phyloP scores from a whole-genome alignment of 768 basidiomycete genomes.

The Serpula lacrymans region DNA sequence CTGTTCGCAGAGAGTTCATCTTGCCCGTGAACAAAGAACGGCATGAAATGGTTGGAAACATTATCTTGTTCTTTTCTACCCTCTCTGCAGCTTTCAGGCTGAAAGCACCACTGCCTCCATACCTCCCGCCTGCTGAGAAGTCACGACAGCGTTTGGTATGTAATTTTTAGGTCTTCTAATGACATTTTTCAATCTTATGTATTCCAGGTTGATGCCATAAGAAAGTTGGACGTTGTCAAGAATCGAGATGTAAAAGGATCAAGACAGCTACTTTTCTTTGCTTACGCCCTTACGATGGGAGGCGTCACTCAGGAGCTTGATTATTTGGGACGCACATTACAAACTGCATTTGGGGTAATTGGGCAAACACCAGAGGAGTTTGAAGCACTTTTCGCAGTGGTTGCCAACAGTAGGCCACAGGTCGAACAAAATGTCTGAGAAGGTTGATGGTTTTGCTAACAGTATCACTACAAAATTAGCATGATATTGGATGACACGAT shows the following conservation, averaged over 20 bases:
- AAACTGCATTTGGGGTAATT: conserved; percentile 91
- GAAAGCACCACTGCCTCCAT: conserved; percentile 93
- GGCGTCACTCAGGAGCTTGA: conserved; percentile 91
- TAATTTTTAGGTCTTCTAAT: conserved; percentile 1
- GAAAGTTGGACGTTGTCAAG: conserved; percentile 84
- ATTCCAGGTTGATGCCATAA: conserved; percentile 73
- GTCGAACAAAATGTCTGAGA: background rate
- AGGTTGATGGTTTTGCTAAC: background rate
- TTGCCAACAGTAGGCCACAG: background rate
- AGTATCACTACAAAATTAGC: no score
- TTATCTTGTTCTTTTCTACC: conserved; percentile 84
- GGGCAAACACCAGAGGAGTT: conserved; percentile 80
- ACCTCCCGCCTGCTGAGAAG: conserved; percentile 89
- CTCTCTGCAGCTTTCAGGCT: conserved; percentile 76
- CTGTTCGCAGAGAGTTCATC: conserved; percentile 83
- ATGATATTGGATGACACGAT: no score
- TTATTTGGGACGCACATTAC: conserved; percentile 71
- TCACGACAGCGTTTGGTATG: conserved; percentile 75
- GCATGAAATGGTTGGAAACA: conserved; percentile 92
- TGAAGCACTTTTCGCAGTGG: conserved; percentile 68
- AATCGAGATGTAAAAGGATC: conserved; percentile 79
- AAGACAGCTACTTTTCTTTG: conserved; percentile 86
- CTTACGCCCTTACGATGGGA: conserved; percentile 92
- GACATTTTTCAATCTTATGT: background rate
- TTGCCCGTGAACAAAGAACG: conserved; percentile 86